Evolutionary conservation across 768 basidiomycete genomes (phyloP), one percentile per base, ranked within the genome.

Genomic region (Podaxis rugospora): DNA sequence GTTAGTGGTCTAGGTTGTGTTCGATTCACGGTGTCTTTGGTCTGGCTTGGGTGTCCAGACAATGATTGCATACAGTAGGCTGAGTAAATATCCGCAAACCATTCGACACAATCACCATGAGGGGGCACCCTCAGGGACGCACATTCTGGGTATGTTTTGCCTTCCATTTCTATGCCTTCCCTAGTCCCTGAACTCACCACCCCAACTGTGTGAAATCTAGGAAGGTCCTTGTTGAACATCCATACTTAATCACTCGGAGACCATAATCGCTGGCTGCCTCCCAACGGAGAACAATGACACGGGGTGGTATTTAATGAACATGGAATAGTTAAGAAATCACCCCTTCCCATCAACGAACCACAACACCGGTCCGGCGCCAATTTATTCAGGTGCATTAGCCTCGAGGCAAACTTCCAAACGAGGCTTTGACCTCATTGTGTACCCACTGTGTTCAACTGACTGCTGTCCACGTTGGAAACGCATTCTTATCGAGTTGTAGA

Each of bases 331-430:
- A 35, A 32, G 32, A 39, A 61, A 46, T 49, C 23, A 21, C 13
- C 52, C 46, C 52, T 18, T 40, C 40, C 14, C 59, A 54, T 54
- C 52, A 47, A 37, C 35, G 44, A 46, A 47, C 59, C 59, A 61
- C 25, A 61, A 61, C 52, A 54, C 59, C 59, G 59, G 59, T 61
- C 52, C 59, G 59, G 59, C 46, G 59, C 32, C 53, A 54, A 18
- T 55, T 54, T 50, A 23, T 49, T 49, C 59, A 55, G 35, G 50
- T 51, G 66, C 63, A 69, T 62, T 66, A 65, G 72, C 72, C 72
- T 72, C 69, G 72, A 72, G 72, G 72, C 71, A 69, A 55, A 65
- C 62, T 64, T 63, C 61, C 64, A 66, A 54, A 61, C 59, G 21
- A 61, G 59, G 59, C 52, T 55, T 55, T 25, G 18, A 55, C 59